phyloP scores from a whole-genome alignment of 331 rosid species.

The Phaseolus coccineus region DNA sequence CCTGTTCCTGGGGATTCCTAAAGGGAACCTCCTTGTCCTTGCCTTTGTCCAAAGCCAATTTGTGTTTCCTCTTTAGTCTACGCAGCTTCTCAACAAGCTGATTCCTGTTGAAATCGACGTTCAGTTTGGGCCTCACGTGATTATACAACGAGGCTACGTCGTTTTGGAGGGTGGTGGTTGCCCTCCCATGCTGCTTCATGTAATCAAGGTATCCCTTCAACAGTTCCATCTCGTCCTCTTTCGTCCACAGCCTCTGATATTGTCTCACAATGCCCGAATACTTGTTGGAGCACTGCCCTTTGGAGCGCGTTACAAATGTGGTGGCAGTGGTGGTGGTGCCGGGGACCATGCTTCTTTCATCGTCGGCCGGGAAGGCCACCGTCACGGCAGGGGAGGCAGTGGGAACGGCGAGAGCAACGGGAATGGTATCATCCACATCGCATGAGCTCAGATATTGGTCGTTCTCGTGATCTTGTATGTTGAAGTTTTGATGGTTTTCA shows the following conservation, averaged over 20 bases:
- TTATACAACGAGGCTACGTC: constrained; percentile 79
- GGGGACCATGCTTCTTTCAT: background rate
- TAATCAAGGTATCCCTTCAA: constrained; percentile 77
- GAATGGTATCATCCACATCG: constrained; percentile 41
- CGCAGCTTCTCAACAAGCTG: constrained; percentile 95
- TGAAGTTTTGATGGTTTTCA: constrained; percentile 40
- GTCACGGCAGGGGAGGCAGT: constrained; percentile 46
- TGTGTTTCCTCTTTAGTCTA: constrained; percentile 76
- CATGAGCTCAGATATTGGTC: constrained; percentile 35
- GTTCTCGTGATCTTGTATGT: constrained; percentile 23
- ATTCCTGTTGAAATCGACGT: constrained; percentile 65
- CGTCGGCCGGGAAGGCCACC: constrained; percentile 38
- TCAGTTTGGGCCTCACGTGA: constrained; percentile 74
- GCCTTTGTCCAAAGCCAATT: constrained; percentile 54
- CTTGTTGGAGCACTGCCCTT: constrained; percentile 30
- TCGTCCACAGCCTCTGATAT: constrained; percentile 88
- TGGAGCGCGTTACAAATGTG: constrained; percentile 17
- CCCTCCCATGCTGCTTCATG: constrained; percentile 43
- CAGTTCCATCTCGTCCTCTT: constrained; percentile 83
- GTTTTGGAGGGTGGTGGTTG: constrained; percentile 53
- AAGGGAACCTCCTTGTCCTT: constrained; percentile 59
- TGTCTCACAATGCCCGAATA: constrained; percentile 43
- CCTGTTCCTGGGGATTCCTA: constrained; percentile 72
- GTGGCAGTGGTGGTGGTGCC: constrained; percentile 1
- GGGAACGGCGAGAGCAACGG: constrained; percentile 42